phyloP scores from a whole-genome alignment of 2,329 filamentous ascomycete genomes.

The Pestalotiopsis sp. region DNA sequence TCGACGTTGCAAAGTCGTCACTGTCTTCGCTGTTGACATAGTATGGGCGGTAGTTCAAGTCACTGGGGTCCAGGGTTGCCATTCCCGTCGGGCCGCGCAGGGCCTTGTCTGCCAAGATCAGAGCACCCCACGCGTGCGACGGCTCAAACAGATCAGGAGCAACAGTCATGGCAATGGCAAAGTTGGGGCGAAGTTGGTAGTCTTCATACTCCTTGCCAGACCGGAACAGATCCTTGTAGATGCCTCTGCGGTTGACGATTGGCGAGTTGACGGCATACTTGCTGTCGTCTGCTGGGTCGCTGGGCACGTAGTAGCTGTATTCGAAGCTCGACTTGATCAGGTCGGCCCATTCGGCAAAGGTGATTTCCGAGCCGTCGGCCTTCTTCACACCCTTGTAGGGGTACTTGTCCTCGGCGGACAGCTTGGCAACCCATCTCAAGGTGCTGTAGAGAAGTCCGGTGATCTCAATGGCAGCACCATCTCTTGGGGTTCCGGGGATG shows the following conservation, averaged over 20 bases:
- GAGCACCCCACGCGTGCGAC: slow-evolving; percentile 75
- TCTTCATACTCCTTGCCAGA: slow-evolving; percentile 97
- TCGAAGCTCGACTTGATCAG: slow-evolving; percentile 88
- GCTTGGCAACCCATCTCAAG: slow-evolving; percentile 73
- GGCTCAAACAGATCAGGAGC: slow-evolving; percentile 85
- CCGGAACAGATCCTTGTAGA: slow-evolving; percentile 96
- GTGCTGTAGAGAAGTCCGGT: slow-evolving; percentile 91
- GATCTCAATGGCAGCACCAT: slow-evolving; percentile 94
- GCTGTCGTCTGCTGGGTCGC: slow-evolving; percentile 67
- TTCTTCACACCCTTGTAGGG: slow-evolving; percentile 73
- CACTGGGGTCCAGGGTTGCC: slow-evolving; percentile 90
- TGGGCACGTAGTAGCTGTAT: slow-evolving; percentile 85
- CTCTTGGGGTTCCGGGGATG: slow-evolving; percentile 91
- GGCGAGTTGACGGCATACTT: slow-evolving; percentile 79
- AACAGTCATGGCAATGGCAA: slow-evolving; percentile 92
- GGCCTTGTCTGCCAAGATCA: slow-evolving; percentile 77
- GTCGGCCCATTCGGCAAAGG: slow-evolving; percentile 77
- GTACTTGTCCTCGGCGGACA: slow-evolving; percentile 72
- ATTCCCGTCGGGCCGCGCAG: slow-evolving; percentile 90
- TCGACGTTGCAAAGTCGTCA: slow-evolving; percentile 85
- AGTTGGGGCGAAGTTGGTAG: slow-evolving; percentile 94
- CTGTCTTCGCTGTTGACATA: slow-evolving; percentile 96
- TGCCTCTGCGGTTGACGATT: slow-evolving; percentile 86
- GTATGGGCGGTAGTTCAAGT: slow-evolving; percentile 91
- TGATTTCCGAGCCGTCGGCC: slow-evolving; percentile 61